Evolutionary conservation across 495 filamentous ascomycete genomes (phyloP), one percentile per base, ranked within the genome.

Genomic region (Trichoderma orchidacearum): DNA sequence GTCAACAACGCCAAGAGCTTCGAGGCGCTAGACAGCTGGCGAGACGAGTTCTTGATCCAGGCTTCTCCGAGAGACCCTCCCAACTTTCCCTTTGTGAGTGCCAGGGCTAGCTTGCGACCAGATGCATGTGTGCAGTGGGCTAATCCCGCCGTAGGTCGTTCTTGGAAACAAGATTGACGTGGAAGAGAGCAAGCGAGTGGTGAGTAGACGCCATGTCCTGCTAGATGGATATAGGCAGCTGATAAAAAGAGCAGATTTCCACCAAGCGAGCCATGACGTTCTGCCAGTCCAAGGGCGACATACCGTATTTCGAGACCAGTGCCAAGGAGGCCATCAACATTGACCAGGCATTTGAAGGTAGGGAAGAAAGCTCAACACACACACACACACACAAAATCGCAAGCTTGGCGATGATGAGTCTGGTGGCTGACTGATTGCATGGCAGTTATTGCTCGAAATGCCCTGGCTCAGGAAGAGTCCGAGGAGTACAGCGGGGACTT

Each of bases 1-100:
- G 93, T 99, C 66, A 99, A 97, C 73, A 97, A 96, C 70, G 86
- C 90, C 36, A 97, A 97, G 80, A 95, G 89, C 69, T 99, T 99
- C 69, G 93, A 99, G 70, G 92, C 92, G 11, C 80, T 99, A 31
- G 94, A 99, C 66, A 94, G 88, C 73, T 99, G 93, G 93, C 80
- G 93, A 63, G 93, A 99, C 69, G 93, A 99, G 68, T 99, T 99
- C 70, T 71, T 99, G 62, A 95, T 99, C 61, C 93, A 99, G 70
- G 93, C 93, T 3, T 95, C 88, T 60, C 93, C 94, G 11, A 82
- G 92, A 67, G 94, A 97, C 65, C 93, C 93, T 3, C 93, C 97
- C 72, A 95, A 83, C 70, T 99, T 99, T 67, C 93, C 93, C 48
- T 99, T 99, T 68, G 93, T 96, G 75, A 72, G 86, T 74, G 21